Percentiles rank a stretch among this genome's conserved stretches.
Evolutionary conservation across 192 early-diverging fungal genomes (phyloP).

Genomic region (Jimgerdemannia flammicorona): DNA sequence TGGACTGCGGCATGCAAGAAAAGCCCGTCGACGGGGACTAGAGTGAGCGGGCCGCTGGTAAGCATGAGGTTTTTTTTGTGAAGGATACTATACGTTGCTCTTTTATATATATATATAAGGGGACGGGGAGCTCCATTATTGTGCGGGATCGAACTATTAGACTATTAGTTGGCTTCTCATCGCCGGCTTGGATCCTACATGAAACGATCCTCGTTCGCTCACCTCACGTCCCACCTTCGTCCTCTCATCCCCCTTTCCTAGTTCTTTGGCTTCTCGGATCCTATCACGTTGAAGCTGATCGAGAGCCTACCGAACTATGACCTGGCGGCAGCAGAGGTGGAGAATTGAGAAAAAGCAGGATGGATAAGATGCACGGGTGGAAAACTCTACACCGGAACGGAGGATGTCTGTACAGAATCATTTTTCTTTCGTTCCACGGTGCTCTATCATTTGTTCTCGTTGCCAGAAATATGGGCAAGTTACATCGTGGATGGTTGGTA

Average conservation of each 20-base stretch:
- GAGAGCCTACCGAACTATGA: constrained; percentile 38
- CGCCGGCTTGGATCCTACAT: not conserved
- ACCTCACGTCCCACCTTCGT: not conserved
- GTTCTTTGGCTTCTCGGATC: constrained; percentile 57
- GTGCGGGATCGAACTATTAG: not conserved
- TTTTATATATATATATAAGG: constrained; percentile 2
- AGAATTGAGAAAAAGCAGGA: no score
- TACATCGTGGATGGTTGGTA: no score
- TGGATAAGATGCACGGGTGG: no score
- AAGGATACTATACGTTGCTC: not conserved
- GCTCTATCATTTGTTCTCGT: no score
- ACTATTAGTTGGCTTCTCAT: not conserved
- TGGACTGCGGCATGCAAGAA: constrained; percentile 48
- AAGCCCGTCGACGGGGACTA: constrained; percentile 42
- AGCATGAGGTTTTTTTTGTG: not conserved
- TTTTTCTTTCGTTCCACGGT: no score
- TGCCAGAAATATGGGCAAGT: no score
- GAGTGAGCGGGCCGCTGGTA: constrained; percentile 51
- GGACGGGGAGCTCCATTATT: not conserved
- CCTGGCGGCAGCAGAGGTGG: constrained; percentile 19
- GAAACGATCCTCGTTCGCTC: not conserved
- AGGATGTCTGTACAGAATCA: no score
- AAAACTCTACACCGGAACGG: no score
- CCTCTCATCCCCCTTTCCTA: not conserved
- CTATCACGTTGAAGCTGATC: constrained; percentile 46